Base-by-base conservation (phyloP, 257 asterid species). In the Solanum sitiens region DNA sequence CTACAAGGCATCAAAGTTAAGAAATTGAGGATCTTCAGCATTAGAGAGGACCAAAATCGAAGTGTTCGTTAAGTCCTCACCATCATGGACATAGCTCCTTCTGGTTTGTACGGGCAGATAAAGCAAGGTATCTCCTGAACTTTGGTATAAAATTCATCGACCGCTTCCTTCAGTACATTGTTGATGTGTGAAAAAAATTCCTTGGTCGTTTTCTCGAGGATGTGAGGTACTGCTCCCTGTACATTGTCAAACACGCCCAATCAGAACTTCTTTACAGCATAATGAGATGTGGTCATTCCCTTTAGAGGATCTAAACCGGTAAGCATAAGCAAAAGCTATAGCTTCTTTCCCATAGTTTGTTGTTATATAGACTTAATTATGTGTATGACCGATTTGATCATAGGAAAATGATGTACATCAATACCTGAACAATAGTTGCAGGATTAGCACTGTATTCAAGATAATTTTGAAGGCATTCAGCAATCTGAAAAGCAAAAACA, bases 81-180 rank as follows among this genome's bases (percentile, higher is more conserved):
- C 98, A 95, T 90, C 25, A 93, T 83, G 85, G 91, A 91, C 98
- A 95, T 93, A 86, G 94, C 93, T 85, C 98, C 98, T 87, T 93
- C 94, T 25, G 98, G 96, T 89, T 92, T 95, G 84, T 79, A 75
- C 7, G 94, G 94, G 44, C 68, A 18, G 14, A 86, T 44, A 83
- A 95, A 90, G 65, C 91, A 89, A 39, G 94, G 94, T 61, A 94
- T 94, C 80, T 89, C 93, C 37, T 87, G 82, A n/a, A 95, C 72
- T 70, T 63, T 84, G 39, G 87, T 88, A 87, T 89, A 90, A 71
- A 94, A 93, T 79, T 73, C 87, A 61, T 92, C 91, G 12, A 92
- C 96, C 27, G 93, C 92, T 89, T 93, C 92, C 89, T 92, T 92
- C 10, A 95, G 93, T 67, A 92, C 63, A 50, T 85, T 56, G 27